Evolutionary conservation across 768 basidiomycete species (phyloP), one percentile per base, ranked within the genome.

Genomic region (Cystofilobasidium capitatum): DNA sequence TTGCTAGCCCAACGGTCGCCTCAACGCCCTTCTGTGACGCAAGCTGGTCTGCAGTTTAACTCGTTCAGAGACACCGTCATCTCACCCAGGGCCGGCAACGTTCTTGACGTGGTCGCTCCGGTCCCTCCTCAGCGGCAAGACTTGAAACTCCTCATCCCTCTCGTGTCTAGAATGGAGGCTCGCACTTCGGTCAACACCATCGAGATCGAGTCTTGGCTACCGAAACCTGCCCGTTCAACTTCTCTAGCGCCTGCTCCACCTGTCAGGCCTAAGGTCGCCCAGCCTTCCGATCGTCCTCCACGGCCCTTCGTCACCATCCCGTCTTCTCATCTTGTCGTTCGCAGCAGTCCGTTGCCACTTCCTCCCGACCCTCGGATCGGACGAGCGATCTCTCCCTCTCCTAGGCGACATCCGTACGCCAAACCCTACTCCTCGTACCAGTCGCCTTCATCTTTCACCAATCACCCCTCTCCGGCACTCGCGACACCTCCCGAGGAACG

Each of bases 191-290:
- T 60, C 39, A 60, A 60, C 39, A 39, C 58, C 6, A n/a, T 26
- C 35, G 58, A 60, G 36, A 60, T 60, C 58, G 24, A 37, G 36
- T 42, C 58, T 16, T 58, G 57, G 57, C 29, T 58, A 16, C 20
- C 16, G 10, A 16, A 36, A 10, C 20, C 10, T 13, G 31, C 57
- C 14, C 35, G 8, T 33, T 35, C 57, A 9, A 22, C 20, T 33
- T 14, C 33, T 36, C 35, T 10, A 6, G 33, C 49, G 31, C 49
- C 24, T 29, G 24, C 49, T 51, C 49, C 24, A 29, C 49, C 49
- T 51, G 17, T 20, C 49, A 51, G 24, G 4, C 49, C 49, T 8
- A 24, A 4, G 7, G 5, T 6, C 24, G 9, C 49, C 10, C 24
- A 51, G 44, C 24, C 49, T 51, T 9, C 22, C 49, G 17, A 29